Evolutionary conservation across 164 flowering plant species (phyloP).

Genomic region (Umbilicus rupestris): DNA sequence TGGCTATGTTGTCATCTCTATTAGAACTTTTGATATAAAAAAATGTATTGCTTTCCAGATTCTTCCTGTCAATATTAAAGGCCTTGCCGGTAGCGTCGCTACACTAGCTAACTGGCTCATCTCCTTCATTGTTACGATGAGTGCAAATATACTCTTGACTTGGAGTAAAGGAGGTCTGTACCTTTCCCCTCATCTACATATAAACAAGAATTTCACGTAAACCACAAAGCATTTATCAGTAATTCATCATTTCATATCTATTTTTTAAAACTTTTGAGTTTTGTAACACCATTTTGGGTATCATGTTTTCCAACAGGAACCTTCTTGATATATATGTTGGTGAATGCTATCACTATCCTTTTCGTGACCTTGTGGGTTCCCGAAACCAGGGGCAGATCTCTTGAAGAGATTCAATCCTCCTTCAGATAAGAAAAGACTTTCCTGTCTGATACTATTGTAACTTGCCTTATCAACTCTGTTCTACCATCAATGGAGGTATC

Average conservation of each 20-base stretch:
- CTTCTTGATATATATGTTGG: constrained; percentile 3
- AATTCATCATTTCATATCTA: background rate
- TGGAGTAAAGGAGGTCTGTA: constrained; percentile 60
- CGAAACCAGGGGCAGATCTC: constrained; percentile 9
- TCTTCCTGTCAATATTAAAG: constrained; percentile 79
- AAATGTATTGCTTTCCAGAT: constrained; percentile 33
- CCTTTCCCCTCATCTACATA: constrained; percentile 4
- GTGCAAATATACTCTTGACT: constrained; percentile 47
- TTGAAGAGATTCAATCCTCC: constrained; percentile 9
- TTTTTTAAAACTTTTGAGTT: background rate
- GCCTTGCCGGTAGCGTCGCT: constrained; percentile 87
- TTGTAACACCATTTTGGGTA: background rate
- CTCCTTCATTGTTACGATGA: constrained; percentile 51
- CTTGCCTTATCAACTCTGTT: background rate
- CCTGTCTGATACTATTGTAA: background rate
- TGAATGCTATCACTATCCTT: background rate
- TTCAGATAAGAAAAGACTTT: background rate
- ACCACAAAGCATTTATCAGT: background rate
- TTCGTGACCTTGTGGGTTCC: constrained; percentile 10
- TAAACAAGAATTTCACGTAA: constrained; percentile 1
- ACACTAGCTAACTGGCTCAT: constrained; percentile 55
- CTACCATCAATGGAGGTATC: background rate
- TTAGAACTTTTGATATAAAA: background rate
- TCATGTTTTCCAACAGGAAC: constrained; percentile 2
- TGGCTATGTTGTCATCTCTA: background rate